A percentile compares a stretch with the other conserved stretches of the same genome.
Conservation (phyloP, 2,329 filamentous ascomycete genomes). For the Verticillium zaregamsianum region DNA sequence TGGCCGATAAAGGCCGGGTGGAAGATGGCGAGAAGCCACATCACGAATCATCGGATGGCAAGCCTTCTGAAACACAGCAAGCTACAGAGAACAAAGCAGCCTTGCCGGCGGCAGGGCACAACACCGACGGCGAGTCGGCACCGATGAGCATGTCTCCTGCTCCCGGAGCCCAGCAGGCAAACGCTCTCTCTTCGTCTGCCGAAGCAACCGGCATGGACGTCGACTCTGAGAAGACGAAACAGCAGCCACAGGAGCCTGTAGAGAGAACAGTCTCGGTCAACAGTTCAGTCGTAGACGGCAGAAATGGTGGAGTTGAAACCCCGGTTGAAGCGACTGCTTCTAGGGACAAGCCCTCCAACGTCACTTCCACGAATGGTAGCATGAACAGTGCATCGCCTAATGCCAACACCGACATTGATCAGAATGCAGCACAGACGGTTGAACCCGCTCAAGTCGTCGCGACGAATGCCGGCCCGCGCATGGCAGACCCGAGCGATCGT, state of each 20-base stretch:
- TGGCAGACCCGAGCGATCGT: slow-evolving; percentile 1
- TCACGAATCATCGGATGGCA: neutral
- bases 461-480: neutral
- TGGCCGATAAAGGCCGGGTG: neutral
- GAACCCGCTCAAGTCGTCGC: neutral
- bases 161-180: no score
- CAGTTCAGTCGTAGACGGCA: no score
- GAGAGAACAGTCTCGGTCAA: no score
- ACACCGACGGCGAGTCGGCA: neutral
- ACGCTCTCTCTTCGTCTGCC: no score
- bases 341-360: no score
- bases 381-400: neutral
- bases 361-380: neutral
- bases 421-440: neutral
- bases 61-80: neutral
- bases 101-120: neutral
- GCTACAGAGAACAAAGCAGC: neutral
- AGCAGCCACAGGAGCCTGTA: no score
- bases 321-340: no score
- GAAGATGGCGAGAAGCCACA: neutral
- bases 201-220: no score
- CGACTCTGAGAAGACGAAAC: no score
- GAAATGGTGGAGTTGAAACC: no score
- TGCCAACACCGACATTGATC: neutral
- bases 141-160: neutral